Percentiles rank a stretch among this genome's conserved stretches.
Evolutionary conservation across 495 filamentous ascomycete species (phyloP).

Genomic region (Hyaloscypha hepaticicola): DNA sequence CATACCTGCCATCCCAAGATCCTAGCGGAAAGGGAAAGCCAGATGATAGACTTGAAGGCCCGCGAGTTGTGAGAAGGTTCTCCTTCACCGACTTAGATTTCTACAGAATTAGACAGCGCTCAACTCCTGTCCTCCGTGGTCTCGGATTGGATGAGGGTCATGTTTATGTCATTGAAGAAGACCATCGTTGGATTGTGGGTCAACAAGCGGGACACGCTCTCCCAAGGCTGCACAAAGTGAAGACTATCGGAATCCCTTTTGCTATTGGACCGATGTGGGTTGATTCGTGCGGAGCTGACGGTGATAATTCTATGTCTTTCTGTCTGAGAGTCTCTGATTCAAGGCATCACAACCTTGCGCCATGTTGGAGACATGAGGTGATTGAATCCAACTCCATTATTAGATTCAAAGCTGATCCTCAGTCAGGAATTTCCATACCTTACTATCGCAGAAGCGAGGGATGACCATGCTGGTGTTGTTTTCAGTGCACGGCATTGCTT

Average conservation of each 20-base stretch:
- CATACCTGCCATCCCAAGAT: constrained; percentile 56
- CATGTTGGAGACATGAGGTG: constrained; percentile 55
- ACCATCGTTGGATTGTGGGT: constrained; percentile 49
- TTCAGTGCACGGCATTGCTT: constrained; percentile 56
- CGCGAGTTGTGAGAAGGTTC: constrained; percentile 55
- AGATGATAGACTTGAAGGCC: constrained; percentile 32
- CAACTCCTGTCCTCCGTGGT: constrained; percentile 50
- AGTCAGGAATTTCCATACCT: constrained; percentile 48
- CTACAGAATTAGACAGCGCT: constrained; percentile 57
- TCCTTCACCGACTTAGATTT: constrained; percentile 56
- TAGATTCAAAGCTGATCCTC: too few relatives aligned
- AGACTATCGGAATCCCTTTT: constrained; percentile 56
- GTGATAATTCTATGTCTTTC: constrained; percentile 45
- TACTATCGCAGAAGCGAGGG: constrained; percentile 55
- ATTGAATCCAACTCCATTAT: not conserved
- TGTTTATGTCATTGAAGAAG: constrained; percentile 50
- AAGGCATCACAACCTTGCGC: constrained; percentile 40
- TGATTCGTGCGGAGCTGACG: constrained; percentile 47
- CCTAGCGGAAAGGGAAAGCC: constrained; percentile 44
- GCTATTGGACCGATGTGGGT: constrained; percentile 54
- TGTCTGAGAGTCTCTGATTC: constrained; percentile 43
- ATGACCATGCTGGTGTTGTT: constrained; percentile 52
- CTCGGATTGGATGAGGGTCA: constrained; percentile 57
- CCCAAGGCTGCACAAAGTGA: constrained; percentile 46
- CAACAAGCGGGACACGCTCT: constrained; percentile 39